Conservation (phyloP, 1,284 basidiomycete species). For the Naganishia liquefaciens region DNA sequence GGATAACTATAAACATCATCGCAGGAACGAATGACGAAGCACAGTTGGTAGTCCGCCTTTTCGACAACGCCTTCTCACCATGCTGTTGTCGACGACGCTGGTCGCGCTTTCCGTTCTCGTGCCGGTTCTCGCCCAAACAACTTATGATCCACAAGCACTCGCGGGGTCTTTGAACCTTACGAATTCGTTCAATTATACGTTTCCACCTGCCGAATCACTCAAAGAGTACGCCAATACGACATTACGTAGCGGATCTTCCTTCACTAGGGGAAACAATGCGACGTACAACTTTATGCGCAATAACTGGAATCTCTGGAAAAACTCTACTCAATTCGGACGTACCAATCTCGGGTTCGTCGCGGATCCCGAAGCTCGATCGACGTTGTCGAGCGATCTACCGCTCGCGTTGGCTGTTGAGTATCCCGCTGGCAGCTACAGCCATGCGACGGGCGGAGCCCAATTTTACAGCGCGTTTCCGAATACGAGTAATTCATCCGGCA, state of each 20-base stretch:
- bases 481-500: constrained; percentile 42
- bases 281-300: constrained; percentile 24
- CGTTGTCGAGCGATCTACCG: background rate
- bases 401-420: constrained; percentile 50
- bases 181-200: constrained; percentile 9
- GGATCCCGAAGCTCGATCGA: constrained; percentile 1
- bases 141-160: background rate
- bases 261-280: constrained; percentile 14
- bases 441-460: constrained; percentile 52
- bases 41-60: background rate
- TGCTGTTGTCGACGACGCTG: background rate
- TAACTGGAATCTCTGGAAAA: constrained; percentile 22
- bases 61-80: background rate
- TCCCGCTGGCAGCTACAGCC: constrained; percentile 49
- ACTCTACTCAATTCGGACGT: constrained; percentile 30
- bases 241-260: background rate
- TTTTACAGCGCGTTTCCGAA: constrained; percentile 47
- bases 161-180: constrained; percentile 24
- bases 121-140: constrained; percentile 4
- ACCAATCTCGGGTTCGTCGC: constrained; percentile 23
- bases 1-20: too few species aligned
- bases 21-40: background rate
- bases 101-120: background rate
- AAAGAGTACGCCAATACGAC: constrained; percentile 4
- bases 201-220: constrained; percentile 11